Base-by-base conservation (phyloP, 495 filamentous ascomycete genomes). In the Daldinia concentrica region DNA sequence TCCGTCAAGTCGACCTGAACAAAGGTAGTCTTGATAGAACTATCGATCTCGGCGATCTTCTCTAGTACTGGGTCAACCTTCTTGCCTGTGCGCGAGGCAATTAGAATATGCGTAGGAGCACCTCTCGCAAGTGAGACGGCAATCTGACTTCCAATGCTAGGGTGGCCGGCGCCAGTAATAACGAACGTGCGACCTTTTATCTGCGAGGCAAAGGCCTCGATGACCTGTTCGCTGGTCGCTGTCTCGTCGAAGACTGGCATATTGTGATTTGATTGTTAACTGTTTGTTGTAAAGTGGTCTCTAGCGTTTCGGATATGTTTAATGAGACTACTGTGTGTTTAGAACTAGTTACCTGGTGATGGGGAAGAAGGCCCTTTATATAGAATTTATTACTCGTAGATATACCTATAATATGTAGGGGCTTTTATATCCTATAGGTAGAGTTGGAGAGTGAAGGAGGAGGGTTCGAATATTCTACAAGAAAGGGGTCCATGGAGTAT, bases 51-150 rank as follows among this genome's bases (percentile, higher is more conserved):
- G 34, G 68, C 56, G 30, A 74, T 74, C n/a, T 63, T 50, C n/a
- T 65, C 34, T 3, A 68, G 24, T 1, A 68, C 69, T 14, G 66
- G 74, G 9, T 87, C 84, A 39, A 86, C 82, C 14, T 80, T 82
- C 4, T 78, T 78, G 15, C 76, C 80, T 0, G 82, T 83, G 57
- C 83, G 86, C 30, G 84, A 86, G 55, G 84, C 82, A 69, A 89
- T 84, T 65, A 88, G n/a, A 34, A 72, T 68, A 19, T 68, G 64
- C 0, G 60, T 37, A 3, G 69, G 69, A 2, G 69, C 64, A 17
- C 36, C 55, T 34, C 50, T 72, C 14, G 69, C 69, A 15, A 72
- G 54, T 3, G 64, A 56, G 55, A 60, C 22, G 17, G 69, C 64
- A 4, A 68, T 72, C 14, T 68, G 54, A 29, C 58, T 59, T 0